Evolutionary conservation across 768 basidiomycete species (phyloP).

Genomic region (Hirschioporus abietinus): DNA sequence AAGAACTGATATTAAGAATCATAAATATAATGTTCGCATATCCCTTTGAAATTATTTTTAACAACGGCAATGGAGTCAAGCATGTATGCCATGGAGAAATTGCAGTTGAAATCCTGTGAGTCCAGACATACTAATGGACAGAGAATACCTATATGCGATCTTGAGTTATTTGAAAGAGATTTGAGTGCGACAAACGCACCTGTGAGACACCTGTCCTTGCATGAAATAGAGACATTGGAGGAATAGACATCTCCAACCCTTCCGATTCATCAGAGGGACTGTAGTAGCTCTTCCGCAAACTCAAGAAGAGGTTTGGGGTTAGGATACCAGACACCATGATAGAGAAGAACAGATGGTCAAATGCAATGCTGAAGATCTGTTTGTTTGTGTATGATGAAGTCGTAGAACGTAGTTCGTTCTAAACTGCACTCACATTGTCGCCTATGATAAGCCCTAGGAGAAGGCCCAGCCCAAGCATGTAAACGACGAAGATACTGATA

Average conservation of each 20-base stretch:
- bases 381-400: background rate
- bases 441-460: background rate
- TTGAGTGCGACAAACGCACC: background rate
- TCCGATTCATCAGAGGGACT: background rate
- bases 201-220: background rate
- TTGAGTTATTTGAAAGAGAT: background rate
- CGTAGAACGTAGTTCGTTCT: background rate
- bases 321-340: background rate
- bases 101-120: background rate
- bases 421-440: background rate
- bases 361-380: background rate
- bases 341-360: background rate
- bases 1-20: no score
- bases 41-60: no score
- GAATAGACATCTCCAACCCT: background rate
- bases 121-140: background rate
- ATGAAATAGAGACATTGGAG: background rate
- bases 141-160: background rate
- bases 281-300: background rate
- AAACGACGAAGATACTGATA: background rate
- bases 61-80: no score
- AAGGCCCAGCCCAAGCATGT: background rate
- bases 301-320: background rate
- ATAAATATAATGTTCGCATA: no score
- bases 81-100: no score